phyloP scores from a whole-genome alignment of 345 rosid species.

The Melastoma malabathricum region DNA sequence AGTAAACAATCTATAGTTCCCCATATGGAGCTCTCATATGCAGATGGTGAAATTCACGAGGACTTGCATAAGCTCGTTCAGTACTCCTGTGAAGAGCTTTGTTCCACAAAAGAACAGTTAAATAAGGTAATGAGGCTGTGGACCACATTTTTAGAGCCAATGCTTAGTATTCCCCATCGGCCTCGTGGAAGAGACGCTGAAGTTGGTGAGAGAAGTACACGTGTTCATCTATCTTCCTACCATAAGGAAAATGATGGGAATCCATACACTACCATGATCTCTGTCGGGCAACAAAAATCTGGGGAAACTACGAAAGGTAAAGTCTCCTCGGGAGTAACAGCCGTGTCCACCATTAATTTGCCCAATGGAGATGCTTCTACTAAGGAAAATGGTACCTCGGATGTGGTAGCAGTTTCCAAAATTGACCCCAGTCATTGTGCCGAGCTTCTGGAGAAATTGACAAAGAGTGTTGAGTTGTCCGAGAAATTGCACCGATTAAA shows the following conservation, averaged over 20 bases:
- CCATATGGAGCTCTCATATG: slow-evolving; percentile 53
- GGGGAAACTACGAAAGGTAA: slow-evolving; percentile 39
- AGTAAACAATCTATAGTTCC: slow-evolving; percentile 49
- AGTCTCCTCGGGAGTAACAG: slow-evolving; percentile 25
- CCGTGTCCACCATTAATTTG: slow-evolving; percentile 21
- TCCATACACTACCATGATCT: slow-evolving; percentile 24
- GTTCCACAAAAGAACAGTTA: slow-evolving; percentile 84
- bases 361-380: slow-evolving; percentile 36
- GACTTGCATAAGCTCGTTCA: slow-evolving; percentile 74
- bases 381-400: slow-evolving; percentile 26
- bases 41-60: slow-evolving; percentile 61
- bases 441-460: slow-evolving; percentile 31
- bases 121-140: slow-evolving; percentile 81
- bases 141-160: slow-evolving; percentile 75
- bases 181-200: slow-evolving; percentile 27
- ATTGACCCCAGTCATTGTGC: slow-evolving; percentile 20
- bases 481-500: slow-evolving; percentile 17
- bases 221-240: too few relatives aligned
- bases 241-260: slow-evolving; percentile 26
- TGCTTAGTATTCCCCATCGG: slow-evolving; percentile 53
- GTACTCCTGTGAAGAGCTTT: slow-evolving; percentile 92
- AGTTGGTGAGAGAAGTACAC: slow-evolving; percentile 23
- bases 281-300: slow-evolving; percentile 33
- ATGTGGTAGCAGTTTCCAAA: slow-evolving; percentile 21
- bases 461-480: slow-evolving; percentile 20